Conservation (phyloP, 345 rosid genomes). For the Camelina neglecta region DNA sequence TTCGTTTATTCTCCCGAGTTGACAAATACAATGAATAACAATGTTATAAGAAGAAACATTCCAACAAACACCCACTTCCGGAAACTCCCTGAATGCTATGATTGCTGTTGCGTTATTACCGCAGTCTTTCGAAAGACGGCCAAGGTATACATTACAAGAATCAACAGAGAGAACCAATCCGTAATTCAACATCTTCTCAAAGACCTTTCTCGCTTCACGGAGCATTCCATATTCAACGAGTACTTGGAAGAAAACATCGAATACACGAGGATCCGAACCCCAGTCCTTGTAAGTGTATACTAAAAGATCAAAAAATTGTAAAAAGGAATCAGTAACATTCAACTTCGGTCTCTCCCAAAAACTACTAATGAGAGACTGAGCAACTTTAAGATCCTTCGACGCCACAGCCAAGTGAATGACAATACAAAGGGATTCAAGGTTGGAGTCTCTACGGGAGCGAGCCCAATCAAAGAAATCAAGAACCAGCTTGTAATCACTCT, state of each 20-base stretch:
- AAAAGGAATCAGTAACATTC: slow-evolving; percentile 55
- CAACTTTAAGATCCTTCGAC: slow-evolving; percentile 63
- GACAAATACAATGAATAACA: slow-evolving; percentile 65
- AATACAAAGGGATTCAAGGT: slow-evolving; percentile 77
- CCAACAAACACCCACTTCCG: slow-evolving; percentile 72
- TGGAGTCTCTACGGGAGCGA: slow-evolving; percentile 63
- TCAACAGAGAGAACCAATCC: slow-evolving; percentile 81
- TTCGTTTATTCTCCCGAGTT: slow-evolving; percentile 61
- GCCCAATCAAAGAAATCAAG: slow-evolving; percentile 91
- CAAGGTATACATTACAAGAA: slow-evolving; percentile 82
- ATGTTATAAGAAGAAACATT: slow-evolving; percentile 75
- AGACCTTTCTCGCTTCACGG: slow-evolving; percentile 68
- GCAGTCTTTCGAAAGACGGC: slow-evolving; percentile 52
- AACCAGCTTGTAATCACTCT: slow-evolving; percentile 66
- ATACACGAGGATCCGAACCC: slow-evolving; percentile 87
- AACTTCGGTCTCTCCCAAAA: slow-evolving; percentile 68
- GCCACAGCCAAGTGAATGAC: slow-evolving; percentile 78
- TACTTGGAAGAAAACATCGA: slow-evolving; percentile 81
- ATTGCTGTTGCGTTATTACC: slow-evolving; percentile 45
- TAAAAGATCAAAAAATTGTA: slow-evolving; percentile 60
- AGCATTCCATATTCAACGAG: slow-evolving; percentile 71
- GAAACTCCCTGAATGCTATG: slow-evolving; percentile 60
- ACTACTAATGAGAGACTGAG: slow-evolving; percentile 57
- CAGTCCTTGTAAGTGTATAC: slow-evolving; percentile 88
- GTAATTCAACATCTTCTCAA: slow-evolving; percentile 79